Evolutionary conservation across 1,139 yeast genomes (phyloP).

Genomic region (Geotrichum armillariae): DNA sequence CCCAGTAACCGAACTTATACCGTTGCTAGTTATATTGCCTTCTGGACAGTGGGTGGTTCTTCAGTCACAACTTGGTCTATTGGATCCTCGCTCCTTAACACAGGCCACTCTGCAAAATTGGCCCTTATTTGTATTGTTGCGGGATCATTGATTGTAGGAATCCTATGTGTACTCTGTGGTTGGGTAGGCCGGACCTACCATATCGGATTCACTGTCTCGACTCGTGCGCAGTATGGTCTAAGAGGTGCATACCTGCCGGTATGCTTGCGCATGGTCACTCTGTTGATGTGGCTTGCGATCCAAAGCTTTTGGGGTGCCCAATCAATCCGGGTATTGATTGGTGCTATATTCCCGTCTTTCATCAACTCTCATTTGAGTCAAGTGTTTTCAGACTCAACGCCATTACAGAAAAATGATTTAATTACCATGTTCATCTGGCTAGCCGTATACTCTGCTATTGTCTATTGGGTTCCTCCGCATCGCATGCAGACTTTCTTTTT

Average conservation of each 20-base stretch:
- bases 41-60: slow-evolving; percentile 29
- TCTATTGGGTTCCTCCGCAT: slow-evolving; percentile 26
- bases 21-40: slow-evolving; percentile 27
- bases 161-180: slow-evolving; percentile 30
- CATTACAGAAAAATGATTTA: slow-evolving; percentile 34
- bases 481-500: slow-evolving; percentile 26
- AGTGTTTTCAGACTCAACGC: slow-evolving; percentile 27
- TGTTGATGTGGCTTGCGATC: slow-evolving; percentile 35
- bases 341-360: slow-evolving; percentile 32
- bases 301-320: slow-evolving; percentile 35
- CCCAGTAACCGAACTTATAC: slow-evolving; percentile 28
- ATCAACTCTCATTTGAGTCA: slow-evolving; percentile 29
- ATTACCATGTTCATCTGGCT: slow-evolving; percentile 36
- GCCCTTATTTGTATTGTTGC: slow-evolving; percentile 30
- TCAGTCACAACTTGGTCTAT: slow-evolving; percentile 29
- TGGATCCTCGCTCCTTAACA: slow-evolving; percentile 24
- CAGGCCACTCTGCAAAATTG: slow-evolving; percentile 24
- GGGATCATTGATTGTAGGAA: slow-evolving; percentile 30
- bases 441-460: slow-evolving; percentile 26
- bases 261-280: slow-evolving; percentile 30
- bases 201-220: slow-evolving; percentile 32
- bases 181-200: slow-evolving; percentile 32
- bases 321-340: slow-evolving; percentile 30
- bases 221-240: slow-evolving; percentile 35
- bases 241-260: slow-evolving; percentile 34